Base-by-base conservation (phyloP, 2,329 filamentous ascomycete genomes). In the Dryadomyces sulphureus region DNA sequence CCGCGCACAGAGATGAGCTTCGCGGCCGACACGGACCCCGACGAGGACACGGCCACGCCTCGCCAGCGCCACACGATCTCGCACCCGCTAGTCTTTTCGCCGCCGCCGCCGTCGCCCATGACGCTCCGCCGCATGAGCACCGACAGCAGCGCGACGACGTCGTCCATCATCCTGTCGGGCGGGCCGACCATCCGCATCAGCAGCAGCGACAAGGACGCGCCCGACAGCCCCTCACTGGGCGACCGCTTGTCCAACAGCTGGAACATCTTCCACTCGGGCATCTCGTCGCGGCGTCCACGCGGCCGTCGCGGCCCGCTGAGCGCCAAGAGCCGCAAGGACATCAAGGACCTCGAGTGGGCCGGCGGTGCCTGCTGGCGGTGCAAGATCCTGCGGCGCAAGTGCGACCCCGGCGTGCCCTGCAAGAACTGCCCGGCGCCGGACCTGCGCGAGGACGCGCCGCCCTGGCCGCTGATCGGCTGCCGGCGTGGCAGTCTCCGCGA, bases 321-420 rank as follows among this genome's bases (percentile, higher is more conserved):
- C 9, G 55, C 55, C 14, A 55, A 54, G 32, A 55, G 56, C 36
- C 54, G 57, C 5, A 54, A 56, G 8, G 57, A 55, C 38, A 59
- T 59, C 49, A 55, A 54, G 25, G 54, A 52, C 2, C 45, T 59
- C 2, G 57, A 59, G 35, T 54, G 49, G 24, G 57, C 50, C 1
- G 57, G 57, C 8, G 57, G 57, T 14, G 57, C 57, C 5, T 59
- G 57, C 38, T 59, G 57, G 57, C 51, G 57, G 17, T 59, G 57
- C 50, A 57, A 57, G 44, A 57, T 59, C 2, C 52, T 59, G 3
- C 52, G 56, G 2, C 55, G 57, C 41, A 46, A 46, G 52, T 59
- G 57, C 38, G 57, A 59, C 22, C 54, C 56, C 0, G 55, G 54
- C 4, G 51, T 45, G 20, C 54, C 56, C 2, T 59, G 57, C 45